Evolutionary conservation across 73 alveolate species (phyloP), one percentile per base, ranked within the genome.

Genomic region (Paramecium primaurelia): DNA sequence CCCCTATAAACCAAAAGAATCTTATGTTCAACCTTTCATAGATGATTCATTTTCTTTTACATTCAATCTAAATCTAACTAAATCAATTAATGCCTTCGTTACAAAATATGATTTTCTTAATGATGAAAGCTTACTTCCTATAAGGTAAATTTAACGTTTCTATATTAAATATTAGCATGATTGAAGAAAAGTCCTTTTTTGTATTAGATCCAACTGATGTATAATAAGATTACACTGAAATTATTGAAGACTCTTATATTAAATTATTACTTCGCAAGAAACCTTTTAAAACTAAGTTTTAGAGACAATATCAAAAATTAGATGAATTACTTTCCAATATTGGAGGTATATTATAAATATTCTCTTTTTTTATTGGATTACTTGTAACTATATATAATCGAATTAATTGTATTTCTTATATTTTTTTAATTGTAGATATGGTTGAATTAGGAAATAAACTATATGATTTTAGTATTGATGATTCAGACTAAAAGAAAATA

Each of bases 391-490:
- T 64, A 11, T 64, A 64, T 18, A 64, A 64, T 64, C 47, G 84
- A 34, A 75, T 75, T 0, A 75, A 38, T 18, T 38, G 88, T 75
- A 36, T 16, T 75, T 34, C 28, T 30, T 75, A 42, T 22, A 22
- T 22, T 0, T 28, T 6, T 73, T 75, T 42, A 4, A 8, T 3
- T 37, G 1, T 34, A 75, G 88, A 75, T 75, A 36, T 75, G 68
- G 88, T 75, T 1, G 88, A 75, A 26, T 75, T 75, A 37, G 58
- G 59, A 36, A 75, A 75, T 37, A 75, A 42, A 75, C 2, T 75
- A 42, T 75, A 36, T 75, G 88, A 75, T 36, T 75, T 75, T 38
- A 42, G 60, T 8, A 22, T 14, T 75, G 88, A 75, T 75, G 59
- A 75, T 37, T 26, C 58, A 36, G 88, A 75, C 18, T 18, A 75